These are phyloP conservation scores for Protomyces pachydermus DNA, from an alignment of 1,139 yeast species.

Conservation along the genomic window DNA sequence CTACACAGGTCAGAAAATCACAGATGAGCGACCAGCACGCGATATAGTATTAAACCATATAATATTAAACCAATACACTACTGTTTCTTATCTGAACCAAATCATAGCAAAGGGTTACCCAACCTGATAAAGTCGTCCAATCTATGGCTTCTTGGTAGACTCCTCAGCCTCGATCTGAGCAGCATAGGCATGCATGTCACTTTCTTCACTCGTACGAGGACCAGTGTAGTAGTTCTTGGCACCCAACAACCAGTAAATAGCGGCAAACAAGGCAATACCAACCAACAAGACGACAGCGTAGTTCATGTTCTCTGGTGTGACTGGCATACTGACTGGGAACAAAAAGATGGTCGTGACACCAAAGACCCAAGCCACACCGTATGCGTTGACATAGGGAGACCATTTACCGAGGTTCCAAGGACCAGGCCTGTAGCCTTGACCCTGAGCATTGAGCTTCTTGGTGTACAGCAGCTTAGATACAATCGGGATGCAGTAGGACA, in stretches of 20 bases:
- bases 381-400: conserved; percentile 42
- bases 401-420: conserved; percentile 55
- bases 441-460: conserved; percentile 42
- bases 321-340: conserved; percentile 33
- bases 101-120: too few relatives aligned
- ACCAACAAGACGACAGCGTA: conserved; percentile 52
- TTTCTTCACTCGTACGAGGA: conserved; percentile 37
- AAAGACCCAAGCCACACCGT: conserved; percentile 40
- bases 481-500: conserved; percentile 57
- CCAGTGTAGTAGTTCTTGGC: conserved; percentile 51
- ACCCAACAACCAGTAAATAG: conserved; percentile 36
- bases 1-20: too few relatives aligned
- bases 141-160: not conserved
- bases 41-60: too few relatives aligned
- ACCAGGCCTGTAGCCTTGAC: conserved; percentile 49
- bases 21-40: too few relatives aligned
- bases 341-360: conserved; percentile 46
- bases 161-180: not conserved
- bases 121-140: not conserved
- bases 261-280: conserved; percentile 23
- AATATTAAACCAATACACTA: too few relatives aligned
- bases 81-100: too few relatives aligned
- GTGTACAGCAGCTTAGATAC: conserved; percentile 34
- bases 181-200: not conserved
- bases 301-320: conserved; percentile 46